These are phyloP conservation scores for Aeminium ludgeri DNA, from an alignment of 495 filamentous ascomycete genomes.

Conservation along the genomic window DNA sequence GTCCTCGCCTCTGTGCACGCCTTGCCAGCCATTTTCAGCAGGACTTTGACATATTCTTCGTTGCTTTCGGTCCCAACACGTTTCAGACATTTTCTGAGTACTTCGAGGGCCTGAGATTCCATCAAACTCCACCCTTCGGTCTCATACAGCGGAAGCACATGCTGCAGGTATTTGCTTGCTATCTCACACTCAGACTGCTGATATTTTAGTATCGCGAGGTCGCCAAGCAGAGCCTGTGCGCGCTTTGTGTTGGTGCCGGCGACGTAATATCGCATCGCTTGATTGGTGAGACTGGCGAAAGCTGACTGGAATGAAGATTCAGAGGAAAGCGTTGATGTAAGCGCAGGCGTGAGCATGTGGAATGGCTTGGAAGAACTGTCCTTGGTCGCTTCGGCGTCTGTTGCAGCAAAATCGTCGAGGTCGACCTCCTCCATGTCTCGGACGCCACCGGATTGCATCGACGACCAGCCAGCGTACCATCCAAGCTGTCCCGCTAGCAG, in stretches of 20 bases:
- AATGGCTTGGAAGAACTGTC: neutral
- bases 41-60: conserved; percentile 64
- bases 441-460: conserved; percentile 24
- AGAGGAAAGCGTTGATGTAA: conserved; percentile 4
- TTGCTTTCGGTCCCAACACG: conserved; percentile 40
- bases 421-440: conserved; percentile 8
- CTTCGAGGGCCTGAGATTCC: conserved; percentile 64
- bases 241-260: conserved; percentile 61
- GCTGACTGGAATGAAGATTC: conserved; percentile 7
- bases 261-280: conserved; percentile 40
- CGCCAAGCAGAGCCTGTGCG: conserved; percentile 59
- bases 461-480: conserved; percentile 64
- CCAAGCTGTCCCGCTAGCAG: conserved; percentile 51
- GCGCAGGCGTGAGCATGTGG: neutral
- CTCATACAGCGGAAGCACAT: conserved; percentile 68
- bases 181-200: conserved; percentile 52
- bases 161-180: conserved; percentile 64
- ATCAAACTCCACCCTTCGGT: conserved; percentile 63
- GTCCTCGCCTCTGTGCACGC: conserved; percentile 26
- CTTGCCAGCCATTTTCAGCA: conserved; percentile 62
- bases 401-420: conserved; percentile 5
- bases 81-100: conserved; percentile 74
- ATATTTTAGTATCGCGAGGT: conserved; percentile 70
- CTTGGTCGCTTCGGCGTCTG: neutral
- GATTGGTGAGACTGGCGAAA: conserved; percentile 26